phyloP scores from a whole-genome alignment of 176 grass and related monocot species.

The Themeda triandra region DNA sequence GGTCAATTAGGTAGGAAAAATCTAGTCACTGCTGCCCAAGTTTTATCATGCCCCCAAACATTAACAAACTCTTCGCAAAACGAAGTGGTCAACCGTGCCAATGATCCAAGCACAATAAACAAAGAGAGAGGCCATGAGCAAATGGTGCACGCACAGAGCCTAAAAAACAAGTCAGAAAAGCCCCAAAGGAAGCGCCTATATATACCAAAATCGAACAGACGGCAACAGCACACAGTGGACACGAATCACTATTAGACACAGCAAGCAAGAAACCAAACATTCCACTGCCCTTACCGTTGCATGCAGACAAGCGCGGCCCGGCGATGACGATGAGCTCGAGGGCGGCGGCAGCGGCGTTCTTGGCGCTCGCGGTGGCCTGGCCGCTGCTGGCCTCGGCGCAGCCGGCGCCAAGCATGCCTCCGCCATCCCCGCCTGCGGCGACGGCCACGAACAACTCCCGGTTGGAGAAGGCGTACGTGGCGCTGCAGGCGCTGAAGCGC shows the following conservation, averaged over 20 bases:
- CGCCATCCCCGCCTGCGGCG: neutral
- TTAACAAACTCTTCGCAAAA: conserved; percentile 4
- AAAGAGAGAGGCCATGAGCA: conserved; percentile 20
- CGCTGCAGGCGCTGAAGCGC: conserved; percentile 75
- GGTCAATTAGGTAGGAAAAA: conserved; percentile 21
- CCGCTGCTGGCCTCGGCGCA: conserved; percentile 42
- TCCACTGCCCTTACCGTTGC: neutral
- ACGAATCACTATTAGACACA: conserved; percentile 18
- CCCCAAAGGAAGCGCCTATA: conserved; percentile 33
- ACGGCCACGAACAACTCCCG: conserved; percentile 51
- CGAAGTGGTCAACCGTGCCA: conserved; percentile 30
- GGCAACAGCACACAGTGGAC: conserved; percentile 22
- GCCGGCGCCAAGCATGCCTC: conserved; percentile 18
- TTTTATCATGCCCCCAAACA: neutral
- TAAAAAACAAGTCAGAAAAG: neutral
- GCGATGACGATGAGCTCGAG: conserved; percentile 33
- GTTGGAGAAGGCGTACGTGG: conserved; percentile 66
- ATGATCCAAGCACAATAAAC: conserved; percentile 21
- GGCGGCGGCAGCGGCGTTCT: neutral
- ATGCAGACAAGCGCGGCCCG: neutral
- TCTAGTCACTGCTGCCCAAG: neutral
- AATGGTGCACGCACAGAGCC: conserved; percentile 23
- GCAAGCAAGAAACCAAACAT: conserved; percentile 9
- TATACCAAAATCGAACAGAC: conserved; percentile 48
- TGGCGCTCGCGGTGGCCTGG: conserved; percentile 27